These are phyloP conservation scores for Litchi chinensis DNA, from an alignment of 345 rosid species.

Conservation along the genomic window DNA sequence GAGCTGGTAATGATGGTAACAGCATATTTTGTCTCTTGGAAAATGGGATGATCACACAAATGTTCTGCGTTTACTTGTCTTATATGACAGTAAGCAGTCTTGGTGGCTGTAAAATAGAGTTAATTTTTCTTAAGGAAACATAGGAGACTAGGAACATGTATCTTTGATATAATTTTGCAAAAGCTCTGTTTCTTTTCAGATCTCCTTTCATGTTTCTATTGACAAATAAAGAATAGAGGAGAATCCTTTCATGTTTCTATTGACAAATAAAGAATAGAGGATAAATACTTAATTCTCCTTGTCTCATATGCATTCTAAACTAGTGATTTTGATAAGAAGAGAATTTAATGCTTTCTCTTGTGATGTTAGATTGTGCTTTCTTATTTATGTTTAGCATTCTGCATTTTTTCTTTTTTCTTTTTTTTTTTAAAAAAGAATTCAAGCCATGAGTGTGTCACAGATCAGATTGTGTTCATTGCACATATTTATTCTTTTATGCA, in stretches of 20 bases:
- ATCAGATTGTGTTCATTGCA: background rate
- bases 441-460: background rate
- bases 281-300: background rate
- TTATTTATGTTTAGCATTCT: background rate
- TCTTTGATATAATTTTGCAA: background rate
- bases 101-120: background rate
- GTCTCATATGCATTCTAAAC: background rate
- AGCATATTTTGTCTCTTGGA: background rate
- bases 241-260: background rate
- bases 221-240: background rate
- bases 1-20: background rate
- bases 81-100: background rate
- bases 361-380: background rate
- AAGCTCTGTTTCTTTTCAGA: background rate
- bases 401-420: background rate
- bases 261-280: background rate
- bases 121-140: background rate
- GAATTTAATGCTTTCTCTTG: background rate
- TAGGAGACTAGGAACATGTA: background rate
- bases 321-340: background rate
- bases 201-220: background rate
- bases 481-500: background rate
- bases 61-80: background rate
- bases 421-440: background rate
- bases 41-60: constrained; percentile 2